A percentile compares a stretch with the other conserved stretches of the same genome.
phyloP scores from a whole-genome alignment of 2,329 filamentous ascomycete genomes.

The Arthrobotrys musiformis region DNA sequence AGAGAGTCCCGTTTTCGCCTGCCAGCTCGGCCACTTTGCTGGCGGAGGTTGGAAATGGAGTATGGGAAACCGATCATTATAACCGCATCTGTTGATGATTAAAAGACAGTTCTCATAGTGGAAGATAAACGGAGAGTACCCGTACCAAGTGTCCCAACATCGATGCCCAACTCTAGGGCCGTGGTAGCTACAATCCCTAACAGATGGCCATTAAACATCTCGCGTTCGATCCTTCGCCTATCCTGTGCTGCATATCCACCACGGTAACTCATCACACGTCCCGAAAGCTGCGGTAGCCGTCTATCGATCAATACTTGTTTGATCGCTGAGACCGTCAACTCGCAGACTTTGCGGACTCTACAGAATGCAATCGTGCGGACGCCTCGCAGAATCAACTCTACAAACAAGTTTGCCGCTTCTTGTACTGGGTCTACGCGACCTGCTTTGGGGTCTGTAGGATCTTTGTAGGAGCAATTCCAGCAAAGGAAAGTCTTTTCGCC shows the following conservation, averaged over 20 bases:
- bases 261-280: constrained; percentile 91
- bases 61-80: constrained; percentile 95
- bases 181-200: constrained; percentile 94
- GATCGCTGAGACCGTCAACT: constrained; percentile 81
- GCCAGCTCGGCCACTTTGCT: constrained; percentile 93
- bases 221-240: constrained; percentile 83
- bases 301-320: constrained; percentile 79
- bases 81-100: constrained; percentile 76
- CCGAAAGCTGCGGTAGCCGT: constrained; percentile 78
- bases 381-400: constrained; percentile 85
- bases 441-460: constrained; percentile 84
- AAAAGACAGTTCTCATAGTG: not conserved
- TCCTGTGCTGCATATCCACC: constrained; percentile 95
- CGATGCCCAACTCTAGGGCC: constrained; percentile 90
- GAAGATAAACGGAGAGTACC: not conserved
- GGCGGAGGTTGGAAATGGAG: constrained; percentile 90
- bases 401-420: constrained; percentile 91
- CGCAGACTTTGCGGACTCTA: constrained; percentile 85
- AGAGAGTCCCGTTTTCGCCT: constrained; percentile 92
- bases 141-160: constrained; percentile 80
- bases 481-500: constrained; percentile 94
- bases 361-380: constrained; percentile 95
- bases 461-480: constrained; percentile 97
- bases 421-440: constrained; percentile 83
- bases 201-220: constrained; percentile 97